Evolutionary conservation across 2,329 filamentous ascomycete genomes (phyloP).

Genomic region (Aspergillus persii): DNA sequence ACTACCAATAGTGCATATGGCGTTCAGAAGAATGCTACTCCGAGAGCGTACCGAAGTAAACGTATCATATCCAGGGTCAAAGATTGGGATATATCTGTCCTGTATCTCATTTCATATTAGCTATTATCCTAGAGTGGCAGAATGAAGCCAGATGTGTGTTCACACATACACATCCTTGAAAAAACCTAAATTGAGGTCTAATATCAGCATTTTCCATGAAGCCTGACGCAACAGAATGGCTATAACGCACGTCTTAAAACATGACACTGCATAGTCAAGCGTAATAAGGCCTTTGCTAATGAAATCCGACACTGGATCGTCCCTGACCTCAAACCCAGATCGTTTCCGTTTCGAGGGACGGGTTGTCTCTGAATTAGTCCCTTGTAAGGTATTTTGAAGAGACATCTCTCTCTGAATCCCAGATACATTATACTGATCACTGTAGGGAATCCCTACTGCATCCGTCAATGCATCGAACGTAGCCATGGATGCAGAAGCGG

Average conservation of each 20-base stretch:
- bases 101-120: slow-evolving; percentile 11
- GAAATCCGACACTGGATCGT: slow-evolving; percentile 35
- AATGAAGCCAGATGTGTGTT: background rate
- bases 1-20: slow-evolving; percentile 54
- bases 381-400: background rate
- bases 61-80: slow-evolving; percentile 47
- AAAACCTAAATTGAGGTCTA: slow-evolving; percentile 26
- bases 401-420: background rate
- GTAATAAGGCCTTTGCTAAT: slow-evolving; percentile 35
- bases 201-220: background rate
- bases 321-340: slow-evolving; percentile 34
- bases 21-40: slow-evolving; percentile 52
- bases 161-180: slow-evolving; percentile 35
- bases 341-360: slow-evolving; percentile 26
- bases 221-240: background rate
- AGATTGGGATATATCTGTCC: slow-evolving; percentile 52
- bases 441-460: background rate
- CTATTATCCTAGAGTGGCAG: background rate
- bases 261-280: slow-evolving; percentile 31
- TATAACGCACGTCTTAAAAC: slow-evolving; percentile 29
- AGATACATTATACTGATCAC: background rate
- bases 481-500: background rate
- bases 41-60: slow-evolving; percentile 47
- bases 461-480: background rate
- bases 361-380: background rate